A percentile compares a stretch with the other conserved stretches of the same genome.
These are phyloP conservation scores for Rhodotorula sp. DNA, from an alignment of 1,284 basidiomycete species.

Conservation along the genomic window DNA sequence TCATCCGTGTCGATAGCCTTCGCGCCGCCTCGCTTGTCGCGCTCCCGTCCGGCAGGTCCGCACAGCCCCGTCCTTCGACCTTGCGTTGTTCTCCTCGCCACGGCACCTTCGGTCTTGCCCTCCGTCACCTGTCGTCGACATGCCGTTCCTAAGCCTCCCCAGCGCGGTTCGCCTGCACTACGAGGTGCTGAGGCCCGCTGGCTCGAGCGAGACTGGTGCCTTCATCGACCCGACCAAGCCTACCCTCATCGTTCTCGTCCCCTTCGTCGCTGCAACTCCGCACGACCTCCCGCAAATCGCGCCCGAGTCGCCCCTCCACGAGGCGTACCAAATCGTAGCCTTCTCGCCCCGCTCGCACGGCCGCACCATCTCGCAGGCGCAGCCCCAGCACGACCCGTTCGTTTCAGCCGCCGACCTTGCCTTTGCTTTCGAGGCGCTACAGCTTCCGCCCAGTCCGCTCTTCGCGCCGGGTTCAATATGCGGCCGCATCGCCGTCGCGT, in stretches of 20 bases:
- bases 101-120: background rate
- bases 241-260: constrained; percentile 16
- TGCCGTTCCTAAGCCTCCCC: constrained; percentile 14
- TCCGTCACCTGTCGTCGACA: background rate
- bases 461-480: constrained; percentile 18
- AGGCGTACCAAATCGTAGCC: constrained; percentile 17
- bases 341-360: constrained; percentile 22
- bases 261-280: background rate
- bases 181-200: constrained; percentile 1
- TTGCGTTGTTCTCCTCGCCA: background rate
- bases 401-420: constrained; percentile 28
- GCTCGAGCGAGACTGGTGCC: background rate
- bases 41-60: background rate
- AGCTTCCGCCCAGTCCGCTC: constrained; percentile 6
- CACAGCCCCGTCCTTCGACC: background rate
- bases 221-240: constrained; percentile 1
- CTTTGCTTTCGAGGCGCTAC: constrained; percentile 22
- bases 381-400: constrained; percentile 11
- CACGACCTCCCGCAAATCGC: constrained; percentile 6
- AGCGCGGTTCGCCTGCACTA: constrained; percentile 16
- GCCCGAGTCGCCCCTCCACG: background rate
- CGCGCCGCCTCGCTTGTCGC: too few relatives aligned
- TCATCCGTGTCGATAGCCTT: too few relatives aligned
- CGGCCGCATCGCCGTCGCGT: constrained; percentile 18
- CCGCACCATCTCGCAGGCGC: constrained; percentile 2